These are phyloP conservation scores for Diplodia scrobiculata DNA, from an alignment of 2,329 filamentous ascomycete genomes.

Conservation along the genomic window DNA sequence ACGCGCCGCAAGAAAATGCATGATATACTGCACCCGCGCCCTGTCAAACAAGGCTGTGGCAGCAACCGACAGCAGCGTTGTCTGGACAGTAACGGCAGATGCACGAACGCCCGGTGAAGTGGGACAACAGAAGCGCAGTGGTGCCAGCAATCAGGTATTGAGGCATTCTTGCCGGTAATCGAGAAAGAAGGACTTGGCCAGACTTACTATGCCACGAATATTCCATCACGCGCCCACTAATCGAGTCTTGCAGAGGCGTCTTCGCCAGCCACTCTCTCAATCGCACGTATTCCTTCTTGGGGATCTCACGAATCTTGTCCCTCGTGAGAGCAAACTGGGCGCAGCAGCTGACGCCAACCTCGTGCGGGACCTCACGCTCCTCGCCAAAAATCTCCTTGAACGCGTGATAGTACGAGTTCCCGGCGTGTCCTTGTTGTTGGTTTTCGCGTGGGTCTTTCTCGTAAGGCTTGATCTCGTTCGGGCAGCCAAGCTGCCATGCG, in stretches of 20 bases:
- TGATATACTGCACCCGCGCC: not conserved
- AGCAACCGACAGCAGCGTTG: not conserved
- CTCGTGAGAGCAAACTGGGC: conserved; percentile 58
- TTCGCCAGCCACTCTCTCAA: conserved; percentile 54
- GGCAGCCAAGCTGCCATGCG: conserved; percentile 56
- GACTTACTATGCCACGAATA: conserved; percentile 62
- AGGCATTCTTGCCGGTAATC: not conserved
- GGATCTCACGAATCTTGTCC: conserved; percentile 51
- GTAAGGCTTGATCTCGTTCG: conserved; percentile 53
- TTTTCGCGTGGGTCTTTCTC: conserved; percentile 45
- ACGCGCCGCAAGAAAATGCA: not conserved
- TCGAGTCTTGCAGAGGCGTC: conserved; percentile 52
- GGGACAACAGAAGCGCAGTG: not conserved
- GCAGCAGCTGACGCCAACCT: conserved; percentile 57
- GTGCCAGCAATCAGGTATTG: not conserved
- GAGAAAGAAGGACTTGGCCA: conserved; percentile 1
- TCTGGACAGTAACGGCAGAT: not conserved
- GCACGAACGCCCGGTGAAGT: not conserved
- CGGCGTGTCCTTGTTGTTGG: conserved; percentile 50
- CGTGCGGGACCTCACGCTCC: conserved; percentile 43
- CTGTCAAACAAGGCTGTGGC: not conserved
- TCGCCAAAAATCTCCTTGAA: conserved; percentile 55
- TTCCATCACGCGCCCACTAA: conserved; percentile 59
- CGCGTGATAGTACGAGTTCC: conserved; percentile 52
- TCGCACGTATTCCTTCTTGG: conserved; percentile 52